Evolutionary conservation across 2,329 filamentous ascomycete genomes (phyloP), one percentile per base, ranked within the genome.

Genomic region (Colletotrichum sp.): DNA sequence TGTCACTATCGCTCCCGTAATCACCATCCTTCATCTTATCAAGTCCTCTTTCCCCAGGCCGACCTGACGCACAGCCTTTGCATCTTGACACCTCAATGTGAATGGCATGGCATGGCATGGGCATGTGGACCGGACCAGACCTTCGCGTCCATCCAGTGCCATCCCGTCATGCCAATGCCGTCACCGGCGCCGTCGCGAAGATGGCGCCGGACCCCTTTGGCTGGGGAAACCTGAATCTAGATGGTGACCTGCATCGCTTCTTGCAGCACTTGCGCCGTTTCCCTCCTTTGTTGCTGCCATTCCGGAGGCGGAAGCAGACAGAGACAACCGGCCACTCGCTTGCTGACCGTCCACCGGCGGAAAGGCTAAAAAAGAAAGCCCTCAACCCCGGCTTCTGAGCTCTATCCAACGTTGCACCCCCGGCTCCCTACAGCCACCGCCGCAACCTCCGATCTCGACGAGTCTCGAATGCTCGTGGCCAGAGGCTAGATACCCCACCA

Each of bases 401-500:
- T 36, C 68, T 68, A 34, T 27, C 66, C n/a, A 65, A 43, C 62
- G 73, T 75, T 58, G 16, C 70, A 70, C 55, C 43, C 56, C 56
- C 52, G 62, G 48, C 56, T 73, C 25, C 43, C 64, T 60, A 67
- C 66, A 66, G 68, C 60, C 64, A 73, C 62, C 56, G 27, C n/a
- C 30, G 56, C 43, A 48, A 22, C 74, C 66, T 30, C 77, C 75
- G 8, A 74, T 71, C 22, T 74, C 77, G 74, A 77, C 79, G 36
- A 75, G 70, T 66, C 71, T 75, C 72, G 55, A 48, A 66, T 64
- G 43, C 18, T 66, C 48, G 52, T 25, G 55, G 71, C 58, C 73
- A 67, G 70, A 52, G 60, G 52, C 66, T 28, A n/a, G 66, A 62
- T 70, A 56, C 71, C 65, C 76, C 71, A 71, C 75, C 71, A 69